A percentile compares a stretch with the other conserved stretches of the same genome.
These are phyloP conservation scores for Vitis rupestris DNA, from an alignment of 164 flowering plant genomes.

Conservation along the genomic window DNA sequence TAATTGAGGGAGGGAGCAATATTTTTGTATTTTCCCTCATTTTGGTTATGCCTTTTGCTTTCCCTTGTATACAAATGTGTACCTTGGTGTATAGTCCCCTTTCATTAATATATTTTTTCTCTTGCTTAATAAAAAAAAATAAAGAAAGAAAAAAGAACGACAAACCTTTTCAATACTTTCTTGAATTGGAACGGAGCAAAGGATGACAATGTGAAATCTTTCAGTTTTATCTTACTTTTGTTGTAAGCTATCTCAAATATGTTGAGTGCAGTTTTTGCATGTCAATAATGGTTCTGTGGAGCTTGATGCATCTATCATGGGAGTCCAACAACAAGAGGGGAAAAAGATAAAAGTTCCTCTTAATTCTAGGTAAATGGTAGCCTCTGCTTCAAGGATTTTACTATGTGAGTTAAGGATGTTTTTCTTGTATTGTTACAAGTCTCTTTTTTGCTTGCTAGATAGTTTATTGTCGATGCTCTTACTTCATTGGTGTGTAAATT, in stretches of 20 bases:
- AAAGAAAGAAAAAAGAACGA: no score
- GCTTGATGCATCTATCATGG: slow-evolving; percentile 89
- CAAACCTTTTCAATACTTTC: no score
- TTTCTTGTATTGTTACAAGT: neutral
- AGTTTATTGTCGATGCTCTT: neutral
- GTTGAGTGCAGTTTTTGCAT: slow-evolving; percentile 60
- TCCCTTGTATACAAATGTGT: no score
- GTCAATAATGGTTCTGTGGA: slow-evolving; percentile 90
- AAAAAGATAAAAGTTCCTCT: slow-evolving; percentile 94
- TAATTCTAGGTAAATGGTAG: slow-evolving; percentile 75
- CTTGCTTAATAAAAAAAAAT: no score
- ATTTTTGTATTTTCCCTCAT: no score
- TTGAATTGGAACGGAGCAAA: neutral
- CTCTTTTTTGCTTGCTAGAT: neutral
- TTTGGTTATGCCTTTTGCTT: no score
- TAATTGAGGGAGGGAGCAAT: no score
- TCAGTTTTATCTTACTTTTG: slow-evolving; percentile 9
- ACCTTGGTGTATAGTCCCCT: no score
- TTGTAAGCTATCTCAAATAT: slow-evolving; percentile 35
- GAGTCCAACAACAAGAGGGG: slow-evolving; percentile 80
- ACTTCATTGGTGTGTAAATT: neutral
- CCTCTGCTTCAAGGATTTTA: neutral
- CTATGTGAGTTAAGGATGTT: neutral
- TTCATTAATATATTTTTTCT: no score
- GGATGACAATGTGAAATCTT: neutral